Base-by-base conservation (phyloP, 2,329 filamentous ascomycete genomes). In the Apiospora pterosperma region DNA sequence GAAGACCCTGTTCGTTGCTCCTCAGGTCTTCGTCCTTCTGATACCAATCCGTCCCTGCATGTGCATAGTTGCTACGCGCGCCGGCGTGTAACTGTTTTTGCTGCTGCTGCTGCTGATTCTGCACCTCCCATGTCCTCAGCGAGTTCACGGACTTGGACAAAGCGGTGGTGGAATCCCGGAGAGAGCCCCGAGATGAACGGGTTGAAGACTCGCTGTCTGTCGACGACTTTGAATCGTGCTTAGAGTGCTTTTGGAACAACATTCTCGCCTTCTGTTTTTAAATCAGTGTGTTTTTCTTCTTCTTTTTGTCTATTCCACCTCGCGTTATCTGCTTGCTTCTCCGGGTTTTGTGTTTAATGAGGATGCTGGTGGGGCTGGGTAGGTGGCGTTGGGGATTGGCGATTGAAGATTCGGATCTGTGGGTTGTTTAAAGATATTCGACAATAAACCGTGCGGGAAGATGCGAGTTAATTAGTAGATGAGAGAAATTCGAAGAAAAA, bases 41-140 rank as follows among this genome's bases (percentile, higher is more conserved):
- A 5, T 63, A 52, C 62, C 62, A 63, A 2, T 63, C 25, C 12
- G 62, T 60, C n/a, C 52, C 62, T 3, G 52, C 38, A 23, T 44
- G 62, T 19, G 62, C 36, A 38, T 44, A 60, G 1, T 19, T 41
- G 10, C 25, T 23, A 16, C 28, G 21, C 10, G 41, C 62, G n/a
- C 25, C 12, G 4, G n/a, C 28, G 28, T 19, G 28, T 4, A 16
- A 34, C 28, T 28, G 48, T 34, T n/a, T 25, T 31, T 28, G 25
- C 28, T 55, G 48, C 38, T n/a, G 38, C 16, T 41, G 38, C 19
- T 41, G 38, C 19, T n/a, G 19, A 28, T n/a, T 55, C 28, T 55
- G 48, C 16, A 55, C 48, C 48, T 55, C 48, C 48, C 48, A 55
- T 5, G 48, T 55, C 19, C 48, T 16, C 48, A 55, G 31, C 48